Percentiles rank a stretch among this genome's conserved stretches.
These are phyloP conservation scores for Agrocybe pediades DNA, from an alignment of 768 basidiomycete genomes.

Conservation along the genomic window DNA sequence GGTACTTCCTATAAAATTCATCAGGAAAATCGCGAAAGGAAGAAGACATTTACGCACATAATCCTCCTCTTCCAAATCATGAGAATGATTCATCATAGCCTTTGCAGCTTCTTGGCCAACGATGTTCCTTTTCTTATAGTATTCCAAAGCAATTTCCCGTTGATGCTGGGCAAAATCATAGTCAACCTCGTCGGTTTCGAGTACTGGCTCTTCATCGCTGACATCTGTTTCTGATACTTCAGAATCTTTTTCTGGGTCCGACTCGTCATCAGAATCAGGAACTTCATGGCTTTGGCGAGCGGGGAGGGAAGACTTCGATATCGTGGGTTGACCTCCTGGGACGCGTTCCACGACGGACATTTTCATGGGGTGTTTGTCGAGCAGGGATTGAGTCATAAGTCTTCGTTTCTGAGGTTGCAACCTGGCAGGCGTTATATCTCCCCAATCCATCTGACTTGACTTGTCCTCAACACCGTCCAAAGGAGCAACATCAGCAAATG, in stretches of 20 bases:
- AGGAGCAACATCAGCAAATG: constrained; percentile 53
- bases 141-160: constrained; percentile 74
- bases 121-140: constrained; percentile 59
- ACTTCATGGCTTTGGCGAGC: constrained; percentile 3
- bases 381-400: constrained; percentile 33
- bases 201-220: constrained; percentile 34
- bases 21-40: constrained; percentile 2
- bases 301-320: constrained; percentile 18
- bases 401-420: constrained; percentile 40
- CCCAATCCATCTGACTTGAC: constrained; percentile 41
- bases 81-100: constrained; percentile 49
- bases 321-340: constrained; percentile 31
- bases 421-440: constrained; percentile 55
- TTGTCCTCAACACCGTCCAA: constrained; percentile 21
- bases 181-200: constrained; percentile 53
- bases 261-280: constrained; percentile 74
- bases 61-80: constrained; percentile 40
- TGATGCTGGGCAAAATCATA: constrained; percentile 67
- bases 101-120: constrained; percentile 56
- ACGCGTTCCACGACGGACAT: constrained; percentile 68
- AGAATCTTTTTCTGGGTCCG: constrained; percentile 36
- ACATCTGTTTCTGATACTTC: constrained; percentile 25
- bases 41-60: too few relatives aligned
- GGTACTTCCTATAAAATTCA: constrained; percentile 9
- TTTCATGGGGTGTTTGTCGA: constrained; percentile 58